Percentiles rank a stretch among this genome's conserved stretches.
phyloP scores from a whole-genome alignment of 2,329 filamentous ascomycete species.

The Bipolaris bicolor region DNA sequence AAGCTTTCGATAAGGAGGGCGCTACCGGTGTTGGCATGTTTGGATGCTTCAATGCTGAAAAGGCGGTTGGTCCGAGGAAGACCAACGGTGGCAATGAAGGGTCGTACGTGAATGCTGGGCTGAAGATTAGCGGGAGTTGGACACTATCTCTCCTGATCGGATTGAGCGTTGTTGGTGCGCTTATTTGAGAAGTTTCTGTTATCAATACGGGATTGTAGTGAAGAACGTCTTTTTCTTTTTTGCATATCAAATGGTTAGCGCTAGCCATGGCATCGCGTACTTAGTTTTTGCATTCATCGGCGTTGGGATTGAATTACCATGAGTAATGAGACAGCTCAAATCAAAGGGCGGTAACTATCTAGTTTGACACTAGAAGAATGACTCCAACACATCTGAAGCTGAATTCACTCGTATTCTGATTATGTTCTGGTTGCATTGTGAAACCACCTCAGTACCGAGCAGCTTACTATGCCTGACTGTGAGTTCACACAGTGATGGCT shows the following conservation, averaged over 20 bases:
- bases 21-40: slow-evolving; percentile 8
- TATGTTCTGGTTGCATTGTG: not conserved
- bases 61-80: slow-evolving; percentile 13
- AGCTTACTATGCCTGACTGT: not conserved
- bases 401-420: not conserved
- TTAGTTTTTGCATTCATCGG: not conserved
- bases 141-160: slow-evolving; percentile 10
- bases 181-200: slow-evolving; percentile 1
- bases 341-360: not conserved
- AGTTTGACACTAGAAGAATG: not conserved
- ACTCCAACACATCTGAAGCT: not conserved
- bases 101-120: slow-evolving; percentile 16
- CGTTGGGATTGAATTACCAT: not conserved
- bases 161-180: slow-evolving; percentile 19
- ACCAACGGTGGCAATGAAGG: slow-evolving; percentile 3
- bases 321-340: not conserved
- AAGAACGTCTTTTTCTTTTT: not conserved
- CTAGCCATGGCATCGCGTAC: not conserved
- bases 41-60: slow-evolving; percentile 21
- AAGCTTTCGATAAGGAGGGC: slow-evolving; percentile 10
- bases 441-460: not conserved
- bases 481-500: not conserved
- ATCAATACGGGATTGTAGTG: not conserved
- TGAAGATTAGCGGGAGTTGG: slow-evolving; percentile 10
- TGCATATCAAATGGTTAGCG: not conserved